Conservation (phyloP, 2,329 filamentous ascomycete genomes). For the Pestalotiopsis sp. region DNA sequence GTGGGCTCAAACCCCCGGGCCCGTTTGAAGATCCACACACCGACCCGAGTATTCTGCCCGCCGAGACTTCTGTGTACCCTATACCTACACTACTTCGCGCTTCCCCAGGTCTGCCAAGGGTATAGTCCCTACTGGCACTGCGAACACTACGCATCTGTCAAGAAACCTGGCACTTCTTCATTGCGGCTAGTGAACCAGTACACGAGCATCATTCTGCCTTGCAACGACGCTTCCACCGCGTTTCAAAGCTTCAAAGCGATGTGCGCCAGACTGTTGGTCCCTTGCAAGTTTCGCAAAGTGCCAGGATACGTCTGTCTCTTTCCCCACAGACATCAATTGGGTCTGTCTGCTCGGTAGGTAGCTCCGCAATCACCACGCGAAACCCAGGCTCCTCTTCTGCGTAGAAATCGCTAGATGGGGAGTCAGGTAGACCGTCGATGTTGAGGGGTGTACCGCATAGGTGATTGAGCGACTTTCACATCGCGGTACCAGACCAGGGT, state of each 20-base stretch:
- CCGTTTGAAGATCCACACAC: not conserved
- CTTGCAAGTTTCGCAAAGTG: constrained; percentile 4
- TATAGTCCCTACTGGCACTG: not conserved
- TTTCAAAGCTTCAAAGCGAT: constrained; percentile 3
- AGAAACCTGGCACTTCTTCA: not conserved
- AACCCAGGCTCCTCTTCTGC: not conserved
- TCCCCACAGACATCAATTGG: not conserved
- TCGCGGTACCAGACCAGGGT: not conserved
- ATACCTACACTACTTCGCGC: not conserved
- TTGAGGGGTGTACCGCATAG: not conserved
- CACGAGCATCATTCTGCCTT: not conserved
- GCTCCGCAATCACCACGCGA: constrained; percentile 6
- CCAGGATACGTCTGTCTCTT: not conserved
- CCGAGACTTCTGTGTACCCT: not conserved
- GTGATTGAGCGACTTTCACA: not conserved
- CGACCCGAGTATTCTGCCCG: not conserved
- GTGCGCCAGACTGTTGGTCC: not conserved
- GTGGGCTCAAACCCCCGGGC: not conserved
- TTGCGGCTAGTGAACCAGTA: not conserved
- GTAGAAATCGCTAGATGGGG: not conserved
- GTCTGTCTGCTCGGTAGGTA: not conserved
- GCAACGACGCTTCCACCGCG: not conserved
- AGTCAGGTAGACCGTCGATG: not conserved
- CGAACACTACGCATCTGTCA: not conserved
- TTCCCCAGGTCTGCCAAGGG: not conserved